These are phyloP conservation scores for Ceriops zippeliana DNA, from an alignment of 345 rosid species.

Conservation along the genomic window DNA sequence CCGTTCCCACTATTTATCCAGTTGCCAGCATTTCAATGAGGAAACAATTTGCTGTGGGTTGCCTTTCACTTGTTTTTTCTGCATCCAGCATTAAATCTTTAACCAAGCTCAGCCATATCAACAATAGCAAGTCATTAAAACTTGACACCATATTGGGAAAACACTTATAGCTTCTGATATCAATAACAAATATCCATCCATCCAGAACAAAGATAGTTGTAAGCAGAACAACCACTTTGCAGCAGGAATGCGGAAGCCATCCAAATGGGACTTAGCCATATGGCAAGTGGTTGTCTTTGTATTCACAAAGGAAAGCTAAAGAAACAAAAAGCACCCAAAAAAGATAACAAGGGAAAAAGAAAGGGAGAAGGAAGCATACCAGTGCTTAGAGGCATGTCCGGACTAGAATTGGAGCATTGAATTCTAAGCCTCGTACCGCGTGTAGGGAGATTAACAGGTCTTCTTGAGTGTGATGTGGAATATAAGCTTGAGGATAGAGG, in stretches of 20 bases:
- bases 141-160: not conserved
- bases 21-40: not conserved
- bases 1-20: not conserved
- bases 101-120: not conserved
- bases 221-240: too few relatives aligned
- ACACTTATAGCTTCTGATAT: not conserved
- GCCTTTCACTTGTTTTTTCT: too few relatives aligned
- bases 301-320: not conserved
- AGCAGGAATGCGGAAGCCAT: too few relatives aligned
- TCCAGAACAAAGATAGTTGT: too few relatives aligned
- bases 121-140: not conserved
- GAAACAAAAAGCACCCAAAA: too few relatives aligned
- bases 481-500: conserved; percentile 20
- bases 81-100: not conserved
- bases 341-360: not conserved
- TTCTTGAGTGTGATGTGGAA: conserved; percentile 15
- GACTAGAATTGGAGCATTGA: conserved; percentile 30
- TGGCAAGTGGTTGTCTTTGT: not conserved
- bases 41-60: not conserved
- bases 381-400: conserved; percentile 18
- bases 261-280: too few relatives aligned
- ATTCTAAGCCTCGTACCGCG: conserved; percentile 1
- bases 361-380: conserved; percentile 11
- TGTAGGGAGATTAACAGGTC: not conserved
- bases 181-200: too few relatives aligned